Evolutionary conservation across 805 yeast species (phyloP).

Genomic region (Dipodascus geniculatus): DNA sequence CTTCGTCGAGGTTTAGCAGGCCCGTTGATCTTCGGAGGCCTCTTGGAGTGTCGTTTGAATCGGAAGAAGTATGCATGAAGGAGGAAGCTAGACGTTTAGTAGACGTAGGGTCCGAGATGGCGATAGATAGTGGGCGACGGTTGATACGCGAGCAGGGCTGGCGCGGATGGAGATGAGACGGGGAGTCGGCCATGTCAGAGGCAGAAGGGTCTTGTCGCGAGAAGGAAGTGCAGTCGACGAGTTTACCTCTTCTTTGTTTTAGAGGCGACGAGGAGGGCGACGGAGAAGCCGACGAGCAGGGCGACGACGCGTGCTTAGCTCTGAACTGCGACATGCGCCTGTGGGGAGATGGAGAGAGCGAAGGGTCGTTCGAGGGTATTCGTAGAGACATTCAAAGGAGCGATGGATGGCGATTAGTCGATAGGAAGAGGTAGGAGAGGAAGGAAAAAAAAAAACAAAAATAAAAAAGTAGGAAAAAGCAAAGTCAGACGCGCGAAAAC

Average conservation of each 20-base stretch:
- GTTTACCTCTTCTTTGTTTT: background rate
- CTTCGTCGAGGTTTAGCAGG: conserved; percentile 29
- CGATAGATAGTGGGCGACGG: background rate
- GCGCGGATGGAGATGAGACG: background rate
- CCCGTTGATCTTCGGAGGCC: conserved; percentile 29
- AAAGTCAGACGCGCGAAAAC: background rate
- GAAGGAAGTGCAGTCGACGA: background rate
- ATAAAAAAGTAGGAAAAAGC: background rate
- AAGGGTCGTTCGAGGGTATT: conserved; percentile 1
- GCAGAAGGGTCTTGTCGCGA: background rate
- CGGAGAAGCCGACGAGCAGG: background rate
- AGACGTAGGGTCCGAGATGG: background rate
- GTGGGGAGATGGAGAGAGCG: conserved; percentile 2
- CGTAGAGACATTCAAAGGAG: background rate
- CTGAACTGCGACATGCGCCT: conserved; percentile 1
- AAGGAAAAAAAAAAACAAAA: background rate
- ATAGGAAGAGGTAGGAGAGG: conserved; percentile 6
- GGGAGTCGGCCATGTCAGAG: background rate
- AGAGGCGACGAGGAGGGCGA: background rate
- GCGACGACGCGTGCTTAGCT: background rate
- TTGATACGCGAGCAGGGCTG: background rate
- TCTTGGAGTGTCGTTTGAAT: conserved; percentile 9
- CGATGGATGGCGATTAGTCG: conserved; percentile 2
- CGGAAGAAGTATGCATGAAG: conserved; percentile 4
- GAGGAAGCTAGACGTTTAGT: background rate